Base-by-base conservation (phyloP, 768 basidiomycete genomes). In the Cyclocybe cylindracea region DNA sequence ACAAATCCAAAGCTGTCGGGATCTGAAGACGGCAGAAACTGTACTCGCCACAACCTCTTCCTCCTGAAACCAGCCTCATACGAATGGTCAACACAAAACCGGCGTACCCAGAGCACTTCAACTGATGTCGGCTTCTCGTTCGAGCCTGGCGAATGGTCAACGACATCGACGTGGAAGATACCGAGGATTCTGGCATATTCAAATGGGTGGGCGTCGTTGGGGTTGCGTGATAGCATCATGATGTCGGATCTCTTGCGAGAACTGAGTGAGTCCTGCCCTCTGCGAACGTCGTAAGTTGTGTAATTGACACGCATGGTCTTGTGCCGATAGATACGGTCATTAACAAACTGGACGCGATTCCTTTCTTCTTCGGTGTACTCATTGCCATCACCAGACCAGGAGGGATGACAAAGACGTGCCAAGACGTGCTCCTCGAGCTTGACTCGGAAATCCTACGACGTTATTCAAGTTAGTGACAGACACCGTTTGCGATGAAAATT, bases 251-350 rank as follows among this genome's bases (percentile, higher is more conserved):
- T 16, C 16, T 16, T 16, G 16, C 16, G 16, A 16, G 16, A 16
- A 16, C 16, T 16, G 16, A 16, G 16, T 16, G 16, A 16, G n/a
- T 56, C 46, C 6, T 56, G 7, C 53, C 50, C 31, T 31, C 53
- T 5, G 55, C 53, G 8, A 63, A 53, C 1, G 61, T 51, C 55
- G 66, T 73, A 4, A 76, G 41, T 16, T 77, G 62, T 1, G 64
- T 40, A 0, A 60, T 68, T n/a, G n/a, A n/a, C n/a, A n/a, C n/a
- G n/a, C n/a, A n/a, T n/a, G n/a, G n/a, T n/a, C n/a, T n/a, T n/a
- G 0, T 51, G 29, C 1, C 66, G 62, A 33, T 73, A 73, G 33
- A 34, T 33, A 7, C 46, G 39, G 13, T 58, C 54, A 11, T 36
- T 10, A 33, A 40, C 14, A 10, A 49, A n/a, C n/a, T n/a, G n/a